Evolutionary conservation across 345 rosid species (phyloP), one percentile per base, ranked within the genome.

Genomic region (Pugionium cornutum): DNA sequence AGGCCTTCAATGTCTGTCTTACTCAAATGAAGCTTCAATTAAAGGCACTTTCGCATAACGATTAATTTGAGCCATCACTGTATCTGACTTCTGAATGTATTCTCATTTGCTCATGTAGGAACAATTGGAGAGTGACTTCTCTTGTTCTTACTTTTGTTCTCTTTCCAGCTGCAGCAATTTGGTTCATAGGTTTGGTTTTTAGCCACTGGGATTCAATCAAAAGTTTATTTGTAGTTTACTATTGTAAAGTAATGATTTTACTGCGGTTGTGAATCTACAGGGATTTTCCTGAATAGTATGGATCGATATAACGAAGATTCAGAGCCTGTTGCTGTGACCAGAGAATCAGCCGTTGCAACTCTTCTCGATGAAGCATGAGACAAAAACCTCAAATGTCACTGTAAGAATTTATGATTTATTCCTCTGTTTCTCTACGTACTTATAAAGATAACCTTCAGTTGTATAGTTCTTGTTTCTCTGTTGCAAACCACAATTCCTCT

Each of bases 91-190:
- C 18, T 18, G 33, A 10, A 42, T 58, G 27, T 45, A 30, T 52
- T 48, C 35, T 59, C 48, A 33, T 58, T 58, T 74, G 59, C 39
- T 8, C 39, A 40, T 31, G 53, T 88, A 92, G 96, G 98, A 58
- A 92, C 82, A 88, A 86, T 55, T 92, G 98, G 98, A 89, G 97
- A 69, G 73, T 64, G 70, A 88, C 97, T 63, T 66, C 97, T 68
- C 97, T 92, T 64, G 83, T 86, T 73, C 84, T 89, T 58, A 86
- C 97, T 0, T 71, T 78, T 43, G 78, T 89, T 62, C 70, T 89
- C 68, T 88, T 92, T 82, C 91, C 82, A 37, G 91, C 98, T 7
- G 97, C 97, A 34, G 80, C 50, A n/a, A 74, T 92, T 66, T 92
- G 98, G 98, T 82, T 73, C 67, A 82, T 83, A 58, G 97, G 96